Evolutionary conservation across 139 green algal species (phyloP), one percentile per base, ranked within the genome.

Genomic region (Tetradesmus obliquus): DNA sequence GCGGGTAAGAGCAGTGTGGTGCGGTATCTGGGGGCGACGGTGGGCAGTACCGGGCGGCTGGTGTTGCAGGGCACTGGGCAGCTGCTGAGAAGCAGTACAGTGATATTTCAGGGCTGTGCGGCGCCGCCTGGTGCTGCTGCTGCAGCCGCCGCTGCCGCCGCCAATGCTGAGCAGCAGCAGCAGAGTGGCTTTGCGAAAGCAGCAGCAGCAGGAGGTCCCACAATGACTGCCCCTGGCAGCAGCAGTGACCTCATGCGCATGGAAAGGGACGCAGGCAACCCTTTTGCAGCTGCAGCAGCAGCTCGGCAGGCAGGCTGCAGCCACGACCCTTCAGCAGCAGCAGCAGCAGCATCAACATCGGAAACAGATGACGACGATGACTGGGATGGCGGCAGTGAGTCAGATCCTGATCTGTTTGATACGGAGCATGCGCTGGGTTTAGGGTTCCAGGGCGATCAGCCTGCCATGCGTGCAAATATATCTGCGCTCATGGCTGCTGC

Each of bases 381-480:
- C 10, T 71, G 45, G n/a, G 87, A 91, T 32, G 87, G 55, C 0
- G n/a, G 5, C 15, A 87, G 76, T 87, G 55, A 69, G 13, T 57
- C 22, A 17, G 89, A 92, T 55, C 89, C 80, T 20, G 86, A 87
- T 22, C 71, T 88, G 51, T 45, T 80, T 0, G 32, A 90, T n/a
- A 19, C 58, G 1, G 79, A 90, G 45, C 17, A 90, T 3, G 79
- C 74, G n/a, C 55, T 55, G 79, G 76, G 82, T 45, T 51, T 91
- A 54, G n/a, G 58, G 32, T 6, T 84, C 82, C 58, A 80, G 53
- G 32, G 66, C 1, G 82, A 86, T 20, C 84, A 80, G 84, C 85
- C 88, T 5, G 88, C 84, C 53, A 76, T 92, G 84, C 58, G 89
- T 32, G 88, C 79, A 22, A 91, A 85, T 79, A 92, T 94, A 62